Evolutionary conservation across 306 rosid species (phyloP), one percentile per base, ranked within the genome.

Genomic region (Trifolium dubium): DNA sequence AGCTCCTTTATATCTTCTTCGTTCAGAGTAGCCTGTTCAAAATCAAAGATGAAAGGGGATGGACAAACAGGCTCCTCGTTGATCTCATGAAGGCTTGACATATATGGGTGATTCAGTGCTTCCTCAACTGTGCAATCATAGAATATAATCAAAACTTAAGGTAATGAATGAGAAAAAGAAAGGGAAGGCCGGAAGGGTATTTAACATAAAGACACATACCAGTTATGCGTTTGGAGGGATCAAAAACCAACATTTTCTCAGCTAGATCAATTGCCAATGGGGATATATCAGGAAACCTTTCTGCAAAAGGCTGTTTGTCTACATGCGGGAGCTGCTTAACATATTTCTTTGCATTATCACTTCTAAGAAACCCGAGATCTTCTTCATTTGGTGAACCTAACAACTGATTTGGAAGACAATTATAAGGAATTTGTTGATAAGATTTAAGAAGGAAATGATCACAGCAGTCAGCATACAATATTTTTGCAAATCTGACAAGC

Each of bases 1-100:
- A 94, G 96, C 68, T 91, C 95, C 88, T 87, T 94, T 81, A 94
- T 89, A 71, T 94, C 98, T 65, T 91, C 98, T 84, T 94, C 98
- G 47, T 82, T 75, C 80, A 94, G 79, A 64, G 82, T 80, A 67
- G 90, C 46, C 84, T 84, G 95, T 69, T 94, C 98, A 4, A 94
- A 94, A 73, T 89, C 96, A 75, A 94, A 91, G 83, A 78, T 37
- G 10, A 94, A 94, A 10, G 97, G 92, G 73, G 88, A 83, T 31
- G 89, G 88, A 84, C 96, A 88, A 78, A 73, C 81, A 11, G 98
- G 98, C 87, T 94, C 98, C 85, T 94, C 98, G 3, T 94, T 94
- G 87, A 94, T 89, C 87, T 92, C 97, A 54, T 94, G 98, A 68
- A 94, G 96, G 81, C 97, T 86, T 47, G 89, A 73, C 83, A 94